Evolutionary conservation across 108 stramenopile genomes (phyloP).

Genomic region (Discostella pseudostelligera): DNA sequence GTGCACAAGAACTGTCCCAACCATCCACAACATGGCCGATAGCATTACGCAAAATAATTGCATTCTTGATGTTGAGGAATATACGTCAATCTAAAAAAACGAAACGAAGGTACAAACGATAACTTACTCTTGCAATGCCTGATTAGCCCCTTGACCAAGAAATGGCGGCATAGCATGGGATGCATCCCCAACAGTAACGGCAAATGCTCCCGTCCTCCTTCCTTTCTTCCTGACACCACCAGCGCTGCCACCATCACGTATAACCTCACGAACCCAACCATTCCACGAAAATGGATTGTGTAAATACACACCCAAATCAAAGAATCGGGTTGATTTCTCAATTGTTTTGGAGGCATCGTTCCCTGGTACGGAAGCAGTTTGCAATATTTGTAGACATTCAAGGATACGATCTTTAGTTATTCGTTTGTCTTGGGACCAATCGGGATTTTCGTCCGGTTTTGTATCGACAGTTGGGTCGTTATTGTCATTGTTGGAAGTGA

Average conservation of each 20-base stretch:
- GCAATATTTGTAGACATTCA: slow-evolving; percentile 17
- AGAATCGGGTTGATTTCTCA: slow-evolving; percentile 56
- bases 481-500: too few species aligned
- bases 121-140: slow-evolving; percentile 92
- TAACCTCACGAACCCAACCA: slow-evolving; percentile 66
- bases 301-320: slow-evolving; percentile 81
- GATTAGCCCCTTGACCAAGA: slow-evolving; percentile 96
- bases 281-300: slow-evolving; percentile 74
- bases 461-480: too few species aligned
- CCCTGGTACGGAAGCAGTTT: slow-evolving; percentile 43
- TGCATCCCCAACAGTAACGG: slow-evolving; percentile 84
- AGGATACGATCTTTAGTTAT: slow-evolving; percentile 31
- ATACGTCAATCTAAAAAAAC: neutral
- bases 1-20: slow-evolving; percentile 15
- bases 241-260: slow-evolving; percentile 15
- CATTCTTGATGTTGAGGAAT: neutral
- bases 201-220: slow-evolving; percentile 22
- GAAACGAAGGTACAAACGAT: neutral
- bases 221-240: slow-evolving; percentile 5
- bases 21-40: neutral
- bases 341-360: slow-evolving; percentile 42
- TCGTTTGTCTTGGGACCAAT: slow-evolving; percentile 64
- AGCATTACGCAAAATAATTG: neutral
- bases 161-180: slow-evolving; percentile 97
- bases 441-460: slow-evolving; percentile 56